Evolutionary conservation across 805 yeast species (phyloP).

Genomic region (Candida tibetensis): DNA sequence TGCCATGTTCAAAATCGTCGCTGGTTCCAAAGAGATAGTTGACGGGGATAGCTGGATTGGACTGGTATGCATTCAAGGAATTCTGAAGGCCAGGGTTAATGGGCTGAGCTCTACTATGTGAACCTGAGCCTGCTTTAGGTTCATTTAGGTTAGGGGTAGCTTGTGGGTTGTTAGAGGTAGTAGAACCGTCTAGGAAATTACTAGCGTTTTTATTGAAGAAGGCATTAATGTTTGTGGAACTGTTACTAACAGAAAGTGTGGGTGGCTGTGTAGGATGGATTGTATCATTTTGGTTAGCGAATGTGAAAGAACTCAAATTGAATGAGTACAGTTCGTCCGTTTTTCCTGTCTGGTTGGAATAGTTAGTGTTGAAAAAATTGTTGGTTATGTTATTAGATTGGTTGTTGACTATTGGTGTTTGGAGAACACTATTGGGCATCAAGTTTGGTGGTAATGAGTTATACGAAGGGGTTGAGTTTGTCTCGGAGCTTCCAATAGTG

Average conservation of each 20-base stretch:
- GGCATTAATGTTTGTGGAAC: slow-evolving; percentile 11
- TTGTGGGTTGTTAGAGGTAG: slow-evolving; percentile 2
- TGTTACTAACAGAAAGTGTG: slow-evolving; percentile 6
- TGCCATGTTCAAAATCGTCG: slow-evolving; percentile 33
- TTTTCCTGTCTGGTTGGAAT: slow-evolving; percentile 12
- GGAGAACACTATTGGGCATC: slow-evolving; percentile 14
- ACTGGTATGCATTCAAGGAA: slow-evolving; percentile 28
- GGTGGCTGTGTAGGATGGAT: background rate
- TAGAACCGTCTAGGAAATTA: slow-evolving; percentile 15
- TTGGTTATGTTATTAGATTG: slow-evolving; percentile 35
- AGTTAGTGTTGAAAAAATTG: slow-evolving; percentile 31
- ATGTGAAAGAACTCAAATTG: slow-evolving; percentile 34
- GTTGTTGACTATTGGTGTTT: slow-evolving; percentile 28
- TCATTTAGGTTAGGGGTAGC: slow-evolving; percentile 3
- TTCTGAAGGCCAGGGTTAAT: slow-evolving; percentile 23
- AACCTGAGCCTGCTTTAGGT: too few relatives aligned
- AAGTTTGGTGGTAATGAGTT: background rate
- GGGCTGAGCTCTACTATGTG: slow-evolving; percentile 13
- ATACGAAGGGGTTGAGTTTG: background rate
- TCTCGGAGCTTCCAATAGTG: background rate
- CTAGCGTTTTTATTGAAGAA: slow-evolving; percentile 12
- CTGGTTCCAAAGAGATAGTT: slow-evolving; percentile 40
- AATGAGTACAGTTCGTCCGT: slow-evolving; percentile 31
- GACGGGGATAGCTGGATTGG: slow-evolving; percentile 33
- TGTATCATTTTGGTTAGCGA: slow-evolving; percentile 17